Evolutionary conservation across 2,329 filamentous ascomycete genomes (phyloP).

Genomic region (Rachicladosporium sp.): DNA sequence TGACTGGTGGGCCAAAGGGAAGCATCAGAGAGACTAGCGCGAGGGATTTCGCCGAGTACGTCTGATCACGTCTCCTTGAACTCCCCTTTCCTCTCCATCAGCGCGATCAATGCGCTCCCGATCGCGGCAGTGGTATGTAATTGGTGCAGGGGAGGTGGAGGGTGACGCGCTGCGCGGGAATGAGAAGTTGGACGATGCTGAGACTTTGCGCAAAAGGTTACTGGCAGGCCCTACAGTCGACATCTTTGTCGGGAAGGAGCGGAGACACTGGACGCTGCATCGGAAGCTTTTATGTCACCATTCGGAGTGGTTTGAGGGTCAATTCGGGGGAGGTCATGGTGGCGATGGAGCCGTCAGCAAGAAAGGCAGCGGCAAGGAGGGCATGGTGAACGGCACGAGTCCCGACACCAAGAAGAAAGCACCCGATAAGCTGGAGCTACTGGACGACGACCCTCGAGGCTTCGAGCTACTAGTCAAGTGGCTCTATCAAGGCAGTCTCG

Average conservation of each 20-base stretch:
- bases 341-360: constrained; percentile 19
- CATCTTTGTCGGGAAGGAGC: constrained; percentile 36
- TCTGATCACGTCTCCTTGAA: constrained; percentile 16
- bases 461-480: constrained; percentile 45
- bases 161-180: constrained; percentile 3
- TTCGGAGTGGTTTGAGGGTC: constrained; percentile 33
- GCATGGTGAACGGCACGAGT: too few species aligned
- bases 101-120: constrained; percentile 3
- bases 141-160: constrained; percentile 7
- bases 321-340: constrained; percentile 22
- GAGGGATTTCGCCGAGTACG: constrained; percentile 42
- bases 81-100: neutral
- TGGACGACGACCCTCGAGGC: constrained; percentile 37
- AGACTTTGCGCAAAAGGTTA: constrained; percentile 37
- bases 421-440: constrained; percentile 32
- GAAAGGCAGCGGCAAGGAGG: constrained; percentile 15
- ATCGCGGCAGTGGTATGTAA: constrained; percentile 11
- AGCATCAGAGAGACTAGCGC: constrained; percentile 37
- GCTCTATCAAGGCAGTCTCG: constrained; percentile 43
- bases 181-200: constrained; percentile 23
- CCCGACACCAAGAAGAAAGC: too few species aligned
- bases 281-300: constrained; percentile 42
- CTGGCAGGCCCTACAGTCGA: constrained; percentile 41
- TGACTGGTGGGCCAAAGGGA: constrained; percentile 18
- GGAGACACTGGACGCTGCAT: constrained; percentile 40